phyloP scores from a whole-genome alignment of 108 stramenopile genomes.

The Cylindrotheca fusiformis region DNA sequence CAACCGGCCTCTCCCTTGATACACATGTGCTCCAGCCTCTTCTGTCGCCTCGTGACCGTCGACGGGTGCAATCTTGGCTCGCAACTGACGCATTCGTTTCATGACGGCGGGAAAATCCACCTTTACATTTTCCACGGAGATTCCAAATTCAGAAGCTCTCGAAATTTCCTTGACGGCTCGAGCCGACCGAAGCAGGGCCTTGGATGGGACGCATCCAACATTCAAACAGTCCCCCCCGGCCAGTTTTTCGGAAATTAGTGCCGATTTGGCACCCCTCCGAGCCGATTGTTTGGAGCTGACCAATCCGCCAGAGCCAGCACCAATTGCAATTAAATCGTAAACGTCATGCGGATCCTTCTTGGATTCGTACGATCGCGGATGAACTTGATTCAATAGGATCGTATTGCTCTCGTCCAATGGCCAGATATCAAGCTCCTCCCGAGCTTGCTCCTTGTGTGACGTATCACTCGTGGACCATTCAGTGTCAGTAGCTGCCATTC shows the following conservation, averaged over 20 bases:
- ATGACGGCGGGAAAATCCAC: conserved; percentile 87
- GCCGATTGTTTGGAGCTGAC: conserved; percentile 66
- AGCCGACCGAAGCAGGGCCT: conserved; percentile 87
- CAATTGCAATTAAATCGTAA: conserved; percentile 91
- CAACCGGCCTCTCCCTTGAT: conserved; percentile 69
- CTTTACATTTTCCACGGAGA: conserved; percentile 51
- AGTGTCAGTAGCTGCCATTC: not conserved
- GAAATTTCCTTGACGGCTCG: conserved; percentile 58
- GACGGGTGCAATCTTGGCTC: conserved; percentile 74
- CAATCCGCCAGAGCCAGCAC: conserved; percentile 85
- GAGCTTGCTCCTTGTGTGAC: conserved; percentile 36
- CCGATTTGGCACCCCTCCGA: conserved; percentile 71
- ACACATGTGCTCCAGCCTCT: conserved; percentile 64
- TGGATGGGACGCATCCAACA: conserved; percentile 94
- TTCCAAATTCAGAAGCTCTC: conserved; percentile 79
- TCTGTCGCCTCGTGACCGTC: conserved; percentile 81
- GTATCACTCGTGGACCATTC: conserved; percentile 28
- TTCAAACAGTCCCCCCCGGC: conserved; percentile 90
- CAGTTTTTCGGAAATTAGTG: conserved; percentile 71
- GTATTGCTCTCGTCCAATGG: conserved; percentile 71
- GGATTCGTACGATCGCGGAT: conserved; percentile 46
- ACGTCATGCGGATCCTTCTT: conserved; percentile 31
- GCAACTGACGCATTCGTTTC: conserved; percentile 60
- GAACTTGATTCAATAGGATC: conserved; percentile 65
- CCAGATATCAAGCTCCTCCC: conserved; percentile 54